Conservation (phyloP, 306 rosid species). For the Alnus glutinosa region DNA sequence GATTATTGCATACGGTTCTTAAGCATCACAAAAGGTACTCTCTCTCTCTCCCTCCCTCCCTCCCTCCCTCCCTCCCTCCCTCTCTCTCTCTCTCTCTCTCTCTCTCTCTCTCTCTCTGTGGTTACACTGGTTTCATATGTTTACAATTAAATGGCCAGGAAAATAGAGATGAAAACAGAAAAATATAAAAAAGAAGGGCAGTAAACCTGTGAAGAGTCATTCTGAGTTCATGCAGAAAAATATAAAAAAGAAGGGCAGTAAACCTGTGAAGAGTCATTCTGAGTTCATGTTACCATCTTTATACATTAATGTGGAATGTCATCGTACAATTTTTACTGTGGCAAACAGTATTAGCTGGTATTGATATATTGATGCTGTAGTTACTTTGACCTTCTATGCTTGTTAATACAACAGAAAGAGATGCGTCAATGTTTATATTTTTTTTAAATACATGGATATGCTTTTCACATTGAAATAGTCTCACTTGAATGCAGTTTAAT, state of each 20-base stretch:
- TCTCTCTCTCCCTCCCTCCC: not conserved
- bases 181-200: not conserved
- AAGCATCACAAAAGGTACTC: conserved; percentile 79
- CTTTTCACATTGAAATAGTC: not conserved
- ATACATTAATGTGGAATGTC: too few species aligned
- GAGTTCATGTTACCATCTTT: too few species aligned
- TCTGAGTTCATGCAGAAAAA: too few species aligned
- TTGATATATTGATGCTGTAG: not conserved
- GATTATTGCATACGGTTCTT: conserved; percentile 60
- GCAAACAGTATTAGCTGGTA: not conserved
- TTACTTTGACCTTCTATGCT: not conserved
- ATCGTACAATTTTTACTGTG: not conserved
- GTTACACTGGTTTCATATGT: not conserved
- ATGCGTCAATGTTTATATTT: not conserved
- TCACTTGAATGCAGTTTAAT: not conserved
- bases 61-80: too few species aligned
- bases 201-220: not conserved
- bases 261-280: not conserved
- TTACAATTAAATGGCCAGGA: not conserved
- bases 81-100: conserved; percentile 20
- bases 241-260: not conserved
- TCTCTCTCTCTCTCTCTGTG: conserved; percentile 17
- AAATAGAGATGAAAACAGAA: not conserved
- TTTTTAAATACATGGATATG: not conserved
- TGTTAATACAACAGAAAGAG: not conserved